phyloP scores from a whole-genome alignment of 177 flowering plant genomes.

The Telopea speciosissima region DNA sequence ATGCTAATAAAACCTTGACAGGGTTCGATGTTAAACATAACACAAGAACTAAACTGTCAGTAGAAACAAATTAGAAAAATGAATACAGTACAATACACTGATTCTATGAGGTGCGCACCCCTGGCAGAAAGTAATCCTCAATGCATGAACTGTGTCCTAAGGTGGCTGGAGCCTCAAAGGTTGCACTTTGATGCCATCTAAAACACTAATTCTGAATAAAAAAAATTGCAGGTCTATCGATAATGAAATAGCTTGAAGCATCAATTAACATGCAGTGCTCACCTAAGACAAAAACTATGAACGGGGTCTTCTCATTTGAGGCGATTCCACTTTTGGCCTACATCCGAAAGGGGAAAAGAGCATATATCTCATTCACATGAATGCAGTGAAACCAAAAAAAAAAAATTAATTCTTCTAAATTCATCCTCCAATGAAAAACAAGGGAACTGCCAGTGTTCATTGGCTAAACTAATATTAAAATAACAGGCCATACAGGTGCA shows the following conservation, averaged over 20 bases:
- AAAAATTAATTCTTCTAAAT: too few relatives aligned
- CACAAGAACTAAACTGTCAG: background rate
- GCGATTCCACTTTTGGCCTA: slow-evolving; percentile 34
- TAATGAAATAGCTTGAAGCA: background rate
- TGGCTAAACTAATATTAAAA: background rate
- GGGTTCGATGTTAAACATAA: background rate
- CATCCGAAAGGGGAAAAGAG: slow-evolving; percentile 22
- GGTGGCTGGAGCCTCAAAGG: background rate
- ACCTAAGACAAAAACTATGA: slow-evolving; percentile 83
- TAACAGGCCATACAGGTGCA: background rate
- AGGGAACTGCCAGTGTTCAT: background rate
- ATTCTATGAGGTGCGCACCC: background rate
- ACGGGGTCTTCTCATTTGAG: slow-evolving; percentile 11
- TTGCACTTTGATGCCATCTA: background rate
- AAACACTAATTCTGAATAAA: background rate
- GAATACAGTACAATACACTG: background rate
- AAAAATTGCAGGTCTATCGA: background rate
- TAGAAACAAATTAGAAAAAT: background rate
- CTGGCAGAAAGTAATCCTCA: background rate
- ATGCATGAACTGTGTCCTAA: background rate
- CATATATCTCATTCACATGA: background rate
- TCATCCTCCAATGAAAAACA: background rate
- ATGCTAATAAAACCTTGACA: too few relatives aligned
- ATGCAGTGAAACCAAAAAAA: background rate
- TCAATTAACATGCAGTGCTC: slow-evolving; percentile 12